Percentiles rank a stretch among this genome's conserved stretches.
Conservation (phyloP, 495 filamentous ascomycete species). For the Glonium stellatum region DNA sequence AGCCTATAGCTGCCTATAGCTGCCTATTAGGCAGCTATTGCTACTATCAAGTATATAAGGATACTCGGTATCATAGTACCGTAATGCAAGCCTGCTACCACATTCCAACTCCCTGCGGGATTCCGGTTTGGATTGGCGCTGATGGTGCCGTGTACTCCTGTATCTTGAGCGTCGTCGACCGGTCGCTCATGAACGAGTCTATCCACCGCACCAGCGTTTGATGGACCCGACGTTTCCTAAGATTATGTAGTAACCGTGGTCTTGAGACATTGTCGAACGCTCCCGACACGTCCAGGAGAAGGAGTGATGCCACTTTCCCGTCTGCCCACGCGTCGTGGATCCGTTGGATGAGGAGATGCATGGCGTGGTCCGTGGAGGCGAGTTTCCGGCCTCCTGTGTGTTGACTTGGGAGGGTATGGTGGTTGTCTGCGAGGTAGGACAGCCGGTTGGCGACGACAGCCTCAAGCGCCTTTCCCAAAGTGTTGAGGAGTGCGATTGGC, state of each 20-base stretch:
- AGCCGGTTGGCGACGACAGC: constrained; percentile 26
- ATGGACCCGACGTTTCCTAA: constrained; percentile 2
- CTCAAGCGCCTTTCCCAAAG: constrained; percentile 34
- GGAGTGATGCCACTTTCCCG: constrained; percentile 8
- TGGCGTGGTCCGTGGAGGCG: constrained; percentile 23
- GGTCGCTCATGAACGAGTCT: not conserved
- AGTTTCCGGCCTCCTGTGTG: constrained; percentile 28
- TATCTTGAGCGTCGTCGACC: too few species aligned
- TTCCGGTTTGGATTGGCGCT: not conserved
- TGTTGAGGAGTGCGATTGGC: constrained; percentile 35
- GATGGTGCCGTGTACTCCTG: not conserved
- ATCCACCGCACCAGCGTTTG: not conserved
- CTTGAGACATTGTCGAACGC: constrained; percentile 27
- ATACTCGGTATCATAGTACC: too few species aligned
- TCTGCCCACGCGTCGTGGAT: constrained; percentile 21
- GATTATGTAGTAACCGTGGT: constrained; percentile 25
- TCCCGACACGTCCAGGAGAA: constrained; percentile 29
- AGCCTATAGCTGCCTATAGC: too few species aligned
- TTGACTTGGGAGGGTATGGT: constrained; percentile 24
- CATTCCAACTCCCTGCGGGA: not conserved
- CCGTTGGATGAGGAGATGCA: constrained; percentile 23
- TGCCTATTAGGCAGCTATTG: too few species aligned
- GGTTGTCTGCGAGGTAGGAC: constrained; percentile 21
- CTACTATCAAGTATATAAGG: too few species aligned
- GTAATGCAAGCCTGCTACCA: too few species aligned